Evolutionary conservation across 139 green algal genomes (phyloP).

Genomic region (Chlorella sorokiniana): DNA sequence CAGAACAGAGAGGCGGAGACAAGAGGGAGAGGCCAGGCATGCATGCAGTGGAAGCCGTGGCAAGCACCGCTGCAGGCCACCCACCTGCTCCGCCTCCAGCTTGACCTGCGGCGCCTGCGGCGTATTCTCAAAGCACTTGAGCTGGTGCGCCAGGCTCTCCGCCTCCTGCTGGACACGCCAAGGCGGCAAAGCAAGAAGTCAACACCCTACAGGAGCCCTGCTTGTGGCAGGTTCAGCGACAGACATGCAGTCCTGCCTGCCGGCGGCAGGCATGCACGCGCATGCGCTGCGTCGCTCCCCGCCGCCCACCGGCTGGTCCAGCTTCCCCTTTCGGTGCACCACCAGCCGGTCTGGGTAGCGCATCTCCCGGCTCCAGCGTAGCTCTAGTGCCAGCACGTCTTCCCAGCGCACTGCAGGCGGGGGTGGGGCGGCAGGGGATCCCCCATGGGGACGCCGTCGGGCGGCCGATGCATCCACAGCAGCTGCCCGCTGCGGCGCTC

Average conservation of each 20-base stretch:
- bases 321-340: slow-evolving; percentile 72
- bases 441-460: no score
- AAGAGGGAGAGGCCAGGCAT: background rate
- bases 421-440: background rate
- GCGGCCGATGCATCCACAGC: no score
- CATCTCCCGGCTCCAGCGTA: slow-evolving; percentile 30
- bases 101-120: slow-evolving; percentile 71
- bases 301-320: background rate
- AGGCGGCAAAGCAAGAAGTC: background rate
- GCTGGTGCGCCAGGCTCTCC: slow-evolving; percentile 69
- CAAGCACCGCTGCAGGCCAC: background rate
- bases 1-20: background rate
- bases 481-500: no score
- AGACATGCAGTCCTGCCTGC: background rate
- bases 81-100: slow-evolving; percentile 49
- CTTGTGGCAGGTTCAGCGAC: no score
- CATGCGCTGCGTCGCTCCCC: no score
- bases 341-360: slow-evolving; percentile 63
- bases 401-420: slow-evolving; percentile 44
- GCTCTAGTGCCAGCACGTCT: slow-evolving; percentile 68
- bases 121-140: slow-evolving; percentile 67
- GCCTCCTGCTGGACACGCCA: slow-evolving; percentile 30
- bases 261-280: no score
- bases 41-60: background rate
- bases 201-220: no score